Conservation (phyloP, 495 filamentous ascomycete genomes). For the Tuber brumale region DNA sequence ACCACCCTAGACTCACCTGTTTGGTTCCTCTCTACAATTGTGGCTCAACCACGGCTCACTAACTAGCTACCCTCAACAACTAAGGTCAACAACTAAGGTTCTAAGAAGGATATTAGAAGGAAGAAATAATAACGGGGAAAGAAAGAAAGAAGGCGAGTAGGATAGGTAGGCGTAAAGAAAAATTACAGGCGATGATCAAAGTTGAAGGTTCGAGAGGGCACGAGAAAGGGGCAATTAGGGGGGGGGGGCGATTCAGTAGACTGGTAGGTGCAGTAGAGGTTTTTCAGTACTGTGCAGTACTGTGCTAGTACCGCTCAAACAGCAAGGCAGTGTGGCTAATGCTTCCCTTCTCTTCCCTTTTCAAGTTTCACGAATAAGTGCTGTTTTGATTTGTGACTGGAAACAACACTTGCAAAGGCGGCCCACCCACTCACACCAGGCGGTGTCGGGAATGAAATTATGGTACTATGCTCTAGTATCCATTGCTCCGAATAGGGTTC, state of each 20-base stretch:
- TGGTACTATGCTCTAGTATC: not conserved
- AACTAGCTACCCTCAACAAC: not conserved
- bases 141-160: not conserved
- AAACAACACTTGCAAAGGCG: too few species aligned
- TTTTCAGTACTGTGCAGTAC: too few species aligned
- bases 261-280: too few species aligned
- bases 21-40: not conserved
- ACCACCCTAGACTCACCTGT: not conserved
- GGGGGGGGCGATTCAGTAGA: too few species aligned
- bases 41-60: not conserved
- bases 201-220: too few species aligned
- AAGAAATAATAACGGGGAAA: not conserved
- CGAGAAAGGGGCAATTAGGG: too few species aligned
- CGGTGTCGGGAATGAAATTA: not conserved
- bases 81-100: too few species aligned
- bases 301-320: too few species aligned
- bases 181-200: not conserved
- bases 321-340: too few species aligned
- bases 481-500: not conserved
- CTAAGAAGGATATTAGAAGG: not conserved
- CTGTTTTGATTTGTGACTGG: too few species aligned
- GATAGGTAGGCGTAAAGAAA: not conserved
- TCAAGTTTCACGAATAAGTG: too few species aligned
- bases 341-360: too few species aligned
- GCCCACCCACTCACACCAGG: not conserved